Evolutionary conservation across 306 rosid species (phyloP).

Genomic region (Quercus rubra): DNA sequence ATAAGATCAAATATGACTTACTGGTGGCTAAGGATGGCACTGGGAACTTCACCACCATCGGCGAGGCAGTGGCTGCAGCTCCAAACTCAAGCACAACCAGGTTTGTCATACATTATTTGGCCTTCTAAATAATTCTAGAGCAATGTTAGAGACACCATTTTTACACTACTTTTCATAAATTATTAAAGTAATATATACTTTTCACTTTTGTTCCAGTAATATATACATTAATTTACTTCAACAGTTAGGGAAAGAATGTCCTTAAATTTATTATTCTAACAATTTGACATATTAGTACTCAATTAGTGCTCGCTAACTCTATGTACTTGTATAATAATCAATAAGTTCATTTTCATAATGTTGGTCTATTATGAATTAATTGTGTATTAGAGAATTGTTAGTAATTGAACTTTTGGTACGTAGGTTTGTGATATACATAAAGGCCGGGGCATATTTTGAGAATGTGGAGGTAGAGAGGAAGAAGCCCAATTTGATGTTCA

Average conservation of each 20-base stretch:
- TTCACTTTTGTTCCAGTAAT: no score
- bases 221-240: no score
- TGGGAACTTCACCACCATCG: slow-evolving; percentile 66
- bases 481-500: slow-evolving; percentile 64
- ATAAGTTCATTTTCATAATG: no score
- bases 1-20: slow-evolving; percentile 44
- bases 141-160: no score
- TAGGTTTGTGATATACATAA: slow-evolving; percentile 81
- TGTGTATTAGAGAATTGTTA: background rate
- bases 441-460: slow-evolving; percentile 77
- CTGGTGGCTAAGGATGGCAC: slow-evolving; percentile 84
- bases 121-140: background rate
- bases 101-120: slow-evolving; percentile 13
- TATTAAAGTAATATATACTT: no score
- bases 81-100: slow-evolving; percentile 81
- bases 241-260: no score
- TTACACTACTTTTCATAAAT: no score
- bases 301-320: background rate
- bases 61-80: slow-evolving; percentile 68
- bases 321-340: no score
- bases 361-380: background rate
- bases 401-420: background rate
- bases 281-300: background rate
- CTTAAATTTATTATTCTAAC: background rate
- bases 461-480: slow-evolving; percentile 74